These are phyloP conservation scores for Penicillium crystallinum DNA, from an alignment of 495 filamentous ascomycete genomes.

Conservation along the genomic window DNA sequence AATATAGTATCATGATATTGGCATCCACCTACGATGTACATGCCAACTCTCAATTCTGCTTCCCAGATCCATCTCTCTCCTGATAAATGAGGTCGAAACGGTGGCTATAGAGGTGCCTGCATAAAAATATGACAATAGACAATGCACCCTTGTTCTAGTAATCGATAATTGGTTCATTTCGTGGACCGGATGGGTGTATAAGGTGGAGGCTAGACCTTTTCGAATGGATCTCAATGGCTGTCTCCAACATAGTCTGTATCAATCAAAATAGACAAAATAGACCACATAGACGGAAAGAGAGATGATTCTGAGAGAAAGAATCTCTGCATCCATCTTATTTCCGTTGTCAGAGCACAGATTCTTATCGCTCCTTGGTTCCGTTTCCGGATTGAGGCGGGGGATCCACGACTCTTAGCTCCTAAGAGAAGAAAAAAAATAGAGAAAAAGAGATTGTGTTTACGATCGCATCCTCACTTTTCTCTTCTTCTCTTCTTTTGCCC, in stretches of 20 bases:
- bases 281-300: not conserved
- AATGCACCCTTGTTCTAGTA: too few relatives aligned
- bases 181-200: too few relatives aligned
- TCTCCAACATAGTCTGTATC: too few relatives aligned
- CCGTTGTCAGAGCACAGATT: constrained; percentile 12
- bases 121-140: too few relatives aligned
- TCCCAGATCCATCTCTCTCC: not conserved
- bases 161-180: too few relatives aligned
- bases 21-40: not conserved
- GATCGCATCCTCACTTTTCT: not conserved
- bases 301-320: not conserved
- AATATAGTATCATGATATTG: constrained; percentile 1
- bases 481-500: not conserved
- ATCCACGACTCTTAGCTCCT: constrained; percentile 34
- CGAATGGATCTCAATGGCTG: too few relatives aligned
- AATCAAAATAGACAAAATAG: too few relatives aligned
- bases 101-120: too few relatives aligned
- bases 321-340: constrained; percentile 4
- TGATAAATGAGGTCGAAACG: too few relatives aligned
- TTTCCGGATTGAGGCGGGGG: constrained; percentile 40
- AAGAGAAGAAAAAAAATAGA: not conserved
- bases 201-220: too few relatives aligned
- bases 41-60: not conserved
- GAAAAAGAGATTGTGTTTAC: not conserved
- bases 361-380: constrained; percentile 26